Percentiles rank a stretch among this genome's conserved stretches.
These are phyloP conservation scores for Asterochloris sp. DNA, from an alignment of 139 green algal species.

Conservation along the genomic window DNA sequence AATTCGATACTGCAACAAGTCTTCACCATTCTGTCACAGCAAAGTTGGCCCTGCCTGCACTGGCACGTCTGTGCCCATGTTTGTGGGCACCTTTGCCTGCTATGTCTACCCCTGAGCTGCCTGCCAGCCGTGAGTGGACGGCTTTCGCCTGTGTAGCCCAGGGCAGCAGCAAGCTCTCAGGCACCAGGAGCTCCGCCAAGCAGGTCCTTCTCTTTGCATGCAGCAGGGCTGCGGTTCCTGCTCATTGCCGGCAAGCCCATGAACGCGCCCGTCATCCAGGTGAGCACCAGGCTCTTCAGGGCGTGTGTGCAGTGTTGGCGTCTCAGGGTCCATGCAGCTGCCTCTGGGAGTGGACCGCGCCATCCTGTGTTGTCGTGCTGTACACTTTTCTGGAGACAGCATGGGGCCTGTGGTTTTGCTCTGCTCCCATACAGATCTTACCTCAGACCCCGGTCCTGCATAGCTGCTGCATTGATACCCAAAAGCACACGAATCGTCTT, in stretches of 20 bases:
- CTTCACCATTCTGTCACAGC: no score
- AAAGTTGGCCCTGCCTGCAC: no score
- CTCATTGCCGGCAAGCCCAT: slow-evolving; percentile 82
- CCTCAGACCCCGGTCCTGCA: no score
- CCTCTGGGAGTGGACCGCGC: neutral
- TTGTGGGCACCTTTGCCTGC: no score
- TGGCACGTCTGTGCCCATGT: no score
- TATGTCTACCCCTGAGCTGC: no score
- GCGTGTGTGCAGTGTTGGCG: neutral
- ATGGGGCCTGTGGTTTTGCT: no score
- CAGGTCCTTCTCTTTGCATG: slow-evolving; percentile 34
- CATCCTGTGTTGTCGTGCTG: neutral
- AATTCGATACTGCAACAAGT: no score
- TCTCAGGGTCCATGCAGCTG: neutral
- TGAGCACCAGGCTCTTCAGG: neutral
- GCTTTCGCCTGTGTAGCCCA: slow-evolving; percentile 79
- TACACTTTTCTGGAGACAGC: neutral
- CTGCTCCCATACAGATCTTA: no score
- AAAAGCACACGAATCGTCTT: no score
- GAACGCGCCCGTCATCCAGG: slow-evolving; percentile 80
- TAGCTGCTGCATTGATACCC: no score
- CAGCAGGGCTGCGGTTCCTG: slow-evolving; percentile 67
- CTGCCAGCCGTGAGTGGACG: slow-evolving; percentile 42
- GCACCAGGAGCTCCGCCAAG: slow-evolving; percentile 37
- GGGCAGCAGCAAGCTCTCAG: slow-evolving; percentile 58